phyloP scores from a whole-genome alignment of 2,329 filamentous ascomycete species.

The Pseudocercospora eumusae region DNA sequence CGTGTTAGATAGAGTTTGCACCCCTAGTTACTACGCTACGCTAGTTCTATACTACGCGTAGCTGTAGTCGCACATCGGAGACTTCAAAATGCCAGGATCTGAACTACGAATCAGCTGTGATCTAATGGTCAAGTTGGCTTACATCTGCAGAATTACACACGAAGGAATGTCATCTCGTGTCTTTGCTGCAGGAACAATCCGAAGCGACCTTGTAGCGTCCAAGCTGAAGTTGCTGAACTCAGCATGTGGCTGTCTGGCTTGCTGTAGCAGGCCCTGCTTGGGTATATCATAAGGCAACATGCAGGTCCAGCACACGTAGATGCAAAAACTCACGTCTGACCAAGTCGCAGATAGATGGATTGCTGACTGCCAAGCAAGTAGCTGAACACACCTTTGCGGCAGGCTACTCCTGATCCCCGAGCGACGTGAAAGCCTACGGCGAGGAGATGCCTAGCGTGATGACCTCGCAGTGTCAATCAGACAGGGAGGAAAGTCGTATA shows the following conservation, averaged over 20 bases:
- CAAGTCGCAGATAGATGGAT: not conserved
- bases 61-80: too few relatives aligned
- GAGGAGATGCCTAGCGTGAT: not conserved
- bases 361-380: conserved; percentile 3
- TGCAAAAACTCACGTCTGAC: not conserved
- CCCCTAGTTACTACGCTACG: too few relatives aligned
- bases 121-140: not conserved
- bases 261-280: not conserved
- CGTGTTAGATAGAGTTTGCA: too few relatives aligned
- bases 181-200: too few relatives aligned
- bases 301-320: not conserved
- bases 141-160: not conserved
- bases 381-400: not conserved
- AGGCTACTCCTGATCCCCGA: not conserved
- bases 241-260: too few relatives aligned
- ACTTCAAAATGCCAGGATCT: too few relatives aligned
- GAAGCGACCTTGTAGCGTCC: too few relatives aligned
- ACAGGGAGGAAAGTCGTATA: not conserved
- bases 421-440: not conserved
- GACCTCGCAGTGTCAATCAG: not conserved
- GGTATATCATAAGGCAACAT: not conserved
- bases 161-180: not conserved
- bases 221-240: too few relatives aligned
- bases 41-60: too few relatives aligned
- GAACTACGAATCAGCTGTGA: not conserved